Percentiles rank a stretch among this genome's conserved stretches.
phyloP scores from a whole-genome alignment of 108 stramenopile species.

The Seminavis robusta region DNA sequence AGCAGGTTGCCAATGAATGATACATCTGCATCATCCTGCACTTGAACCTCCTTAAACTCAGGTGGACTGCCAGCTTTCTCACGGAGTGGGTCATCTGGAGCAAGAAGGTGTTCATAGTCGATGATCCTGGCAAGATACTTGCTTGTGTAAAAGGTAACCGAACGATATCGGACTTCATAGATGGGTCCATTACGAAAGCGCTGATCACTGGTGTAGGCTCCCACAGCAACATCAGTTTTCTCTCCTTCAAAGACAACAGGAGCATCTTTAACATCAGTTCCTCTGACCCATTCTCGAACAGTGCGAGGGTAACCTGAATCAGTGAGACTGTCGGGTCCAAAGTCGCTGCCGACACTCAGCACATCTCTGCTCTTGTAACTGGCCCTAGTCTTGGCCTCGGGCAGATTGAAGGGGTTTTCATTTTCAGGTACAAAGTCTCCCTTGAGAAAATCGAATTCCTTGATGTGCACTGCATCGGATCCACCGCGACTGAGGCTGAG shows the following conservation, averaged over 20 bases:
- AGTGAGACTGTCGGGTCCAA: slow-evolving; percentile 77
- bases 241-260: slow-evolving; percentile 87
- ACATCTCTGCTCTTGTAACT: slow-evolving; percentile 60
- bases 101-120: slow-evolving; percentile 41
- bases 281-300: slow-evolving; percentile 86
- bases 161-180: slow-evolving; percentile 65
- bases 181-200: slow-evolving; percentile 64
- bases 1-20: slow-evolving; percentile 58
- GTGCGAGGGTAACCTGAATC: slow-evolving; percentile 89
- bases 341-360: slow-evolving; percentile 54
- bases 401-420: slow-evolving; percentile 52
- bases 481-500: slow-evolving; percentile 82
- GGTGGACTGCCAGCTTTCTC: slow-evolving; percentile 23
- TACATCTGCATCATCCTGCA: slow-evolving; percentile 66
- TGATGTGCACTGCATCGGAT: slow-evolving; percentile 81
- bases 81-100: slow-evolving; percentile 37
- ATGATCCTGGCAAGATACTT: slow-evolving; percentile 52
- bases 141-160: slow-evolving; percentile 84
- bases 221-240: slow-evolving; percentile 76
- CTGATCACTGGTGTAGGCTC: slow-evolving; percentile 63
- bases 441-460: slow-evolving; percentile 84
- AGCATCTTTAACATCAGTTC: slow-evolving; percentile 81
- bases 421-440: slow-evolving; percentile 66
- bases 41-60: slow-evolving; percentile 62
- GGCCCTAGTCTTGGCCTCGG: slow-evolving; percentile 78